phyloP scores from a whole-genome alignment of 345 rosid species.

The Cochlearia excelsa region DNA sequence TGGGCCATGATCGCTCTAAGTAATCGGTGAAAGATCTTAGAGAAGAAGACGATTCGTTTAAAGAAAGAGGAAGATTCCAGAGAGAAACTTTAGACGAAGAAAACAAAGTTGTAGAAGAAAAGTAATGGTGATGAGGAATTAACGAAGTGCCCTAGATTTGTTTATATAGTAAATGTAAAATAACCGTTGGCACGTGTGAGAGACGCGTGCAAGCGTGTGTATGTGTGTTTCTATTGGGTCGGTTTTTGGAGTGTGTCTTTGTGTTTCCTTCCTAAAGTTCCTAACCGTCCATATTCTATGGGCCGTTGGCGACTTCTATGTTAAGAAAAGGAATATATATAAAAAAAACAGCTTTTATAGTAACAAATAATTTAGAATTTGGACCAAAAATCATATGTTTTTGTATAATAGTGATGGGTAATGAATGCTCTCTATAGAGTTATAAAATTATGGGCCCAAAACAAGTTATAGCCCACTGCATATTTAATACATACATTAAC shows the following conservation, averaged over 20 bases:
- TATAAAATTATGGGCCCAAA: no score
- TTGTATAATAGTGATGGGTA: no score
- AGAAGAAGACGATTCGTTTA: not conserved
- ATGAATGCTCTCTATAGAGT: no score
- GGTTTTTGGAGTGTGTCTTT: not conserved
- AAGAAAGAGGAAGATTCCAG: slow-evolving; percentile 12
- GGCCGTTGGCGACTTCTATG: slow-evolving; percentile 30
- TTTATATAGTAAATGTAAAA: not conserved
- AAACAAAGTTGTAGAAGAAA: slow-evolving; percentile 18
- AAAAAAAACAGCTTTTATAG: not conserved
- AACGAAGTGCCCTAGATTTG: slow-evolving; percentile 2
- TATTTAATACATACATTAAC: no score
- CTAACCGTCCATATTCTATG: slow-evolving; percentile 26
- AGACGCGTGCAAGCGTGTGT: slow-evolving; percentile 26
- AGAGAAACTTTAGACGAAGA: slow-evolving; percentile 22
- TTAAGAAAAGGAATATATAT: slow-evolving; percentile 26
- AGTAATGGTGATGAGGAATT: slow-evolving; percentile 21
- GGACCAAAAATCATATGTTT: no score
- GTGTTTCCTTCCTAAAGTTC: no score
- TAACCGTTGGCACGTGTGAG: slow-evolving; percentile 24
- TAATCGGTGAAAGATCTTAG: not conserved
- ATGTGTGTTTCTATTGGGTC: slow-evolving; percentile 1
- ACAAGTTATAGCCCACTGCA: no score
- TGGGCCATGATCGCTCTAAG: slow-evolving; percentile 31
- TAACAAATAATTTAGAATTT: no score